Evolutionary conservation across 345 rosid genomes (phyloP).

Genomic region (Linum trigynum): DNA sequence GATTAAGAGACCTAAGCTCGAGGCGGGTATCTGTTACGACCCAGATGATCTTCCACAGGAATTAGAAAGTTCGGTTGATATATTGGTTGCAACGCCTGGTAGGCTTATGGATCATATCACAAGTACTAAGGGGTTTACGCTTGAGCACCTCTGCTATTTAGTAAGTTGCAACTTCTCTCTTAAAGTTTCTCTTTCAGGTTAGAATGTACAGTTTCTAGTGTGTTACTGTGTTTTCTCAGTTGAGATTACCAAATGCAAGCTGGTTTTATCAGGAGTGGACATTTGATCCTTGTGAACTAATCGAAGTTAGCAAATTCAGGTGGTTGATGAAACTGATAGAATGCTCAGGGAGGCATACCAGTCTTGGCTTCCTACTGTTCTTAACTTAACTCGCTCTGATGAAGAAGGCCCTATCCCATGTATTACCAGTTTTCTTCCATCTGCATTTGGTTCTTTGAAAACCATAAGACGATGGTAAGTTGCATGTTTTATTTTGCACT

Average conservation of each 20-base stretch:
- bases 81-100: slow-evolving; percentile 95
- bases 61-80: slow-evolving; percentile 71
- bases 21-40: slow-evolving; percentile 83
- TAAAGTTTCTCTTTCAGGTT: background rate
- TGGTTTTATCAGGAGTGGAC: background rate
- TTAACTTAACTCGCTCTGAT: slow-evolving; percentile 41
- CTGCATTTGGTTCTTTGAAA: slow-evolving; percentile 49
- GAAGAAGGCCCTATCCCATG: slow-evolving; percentile 29
- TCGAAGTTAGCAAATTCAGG: slow-evolving; percentile 36
- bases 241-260: background rate
- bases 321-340: slow-evolving; percentile 95
- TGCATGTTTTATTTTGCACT: slow-evolving; percentile 8
- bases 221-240: background rate
- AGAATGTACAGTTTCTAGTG: background rate
- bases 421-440: slow-evolving; percentile 21
- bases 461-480: slow-evolving; percentile 79
- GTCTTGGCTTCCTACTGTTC: slow-evolving; percentile 90
- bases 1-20: slow-evolving; percentile 57
- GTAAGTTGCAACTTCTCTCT: slow-evolving; percentile 30
- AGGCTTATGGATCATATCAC: slow-evolving; percentile 96
- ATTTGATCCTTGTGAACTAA: slow-evolving; percentile 9
- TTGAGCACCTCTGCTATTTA: slow-evolving; percentile 89
- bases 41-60: slow-evolving; percentile 42
- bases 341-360: slow-evolving; percentile 91
- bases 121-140: slow-evolving; percentile 77